Evolutionary conservation across 2,329 filamentous ascomycete species (phyloP).

Genomic region (Pyrenochaeta sp.): DNA sequence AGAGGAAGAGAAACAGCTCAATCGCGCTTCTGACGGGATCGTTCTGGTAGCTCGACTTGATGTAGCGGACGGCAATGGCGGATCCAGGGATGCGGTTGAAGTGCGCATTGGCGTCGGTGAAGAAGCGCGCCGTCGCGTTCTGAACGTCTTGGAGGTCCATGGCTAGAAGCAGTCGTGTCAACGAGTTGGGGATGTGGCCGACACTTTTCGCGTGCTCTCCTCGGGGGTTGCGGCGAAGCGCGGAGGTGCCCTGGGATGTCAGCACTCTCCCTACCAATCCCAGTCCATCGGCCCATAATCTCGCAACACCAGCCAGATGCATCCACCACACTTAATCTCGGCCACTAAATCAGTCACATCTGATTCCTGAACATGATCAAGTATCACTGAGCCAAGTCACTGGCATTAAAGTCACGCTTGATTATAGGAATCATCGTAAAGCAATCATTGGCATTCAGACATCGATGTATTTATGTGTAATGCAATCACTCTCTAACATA

Average conservation of each 20-base stretch:
- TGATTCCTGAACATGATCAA: too few relatives aligned
- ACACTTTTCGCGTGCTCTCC: slow-evolving; percentile 6
- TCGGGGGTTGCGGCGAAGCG: slow-evolving; percentile 33
- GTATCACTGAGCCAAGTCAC: background rate
- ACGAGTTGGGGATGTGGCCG: slow-evolving; percentile 2
- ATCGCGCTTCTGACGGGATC: slow-evolving; percentile 93
- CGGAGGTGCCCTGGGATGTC: slow-evolving; percentile 24
- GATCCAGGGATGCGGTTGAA: slow-evolving; percentile 95
- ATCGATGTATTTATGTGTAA: slow-evolving; percentile 42
- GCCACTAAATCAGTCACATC: background rate
- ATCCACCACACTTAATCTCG: slow-evolving; percentile 13
- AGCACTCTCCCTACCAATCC: too few relatives aligned
- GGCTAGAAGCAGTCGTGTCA: slow-evolving; percentile 6
- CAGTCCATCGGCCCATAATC: too few relatives aligned
- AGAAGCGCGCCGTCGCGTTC: slow-evolving; percentile 60
- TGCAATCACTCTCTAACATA: slow-evolving; percentile 49
- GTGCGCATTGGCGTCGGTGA: slow-evolving; percentile 64
- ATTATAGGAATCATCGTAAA: background rate
- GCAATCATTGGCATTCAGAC: slow-evolving; percentile 19
- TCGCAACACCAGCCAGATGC: too few relatives aligned
- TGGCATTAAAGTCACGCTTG: background rate
- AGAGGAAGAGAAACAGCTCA: slow-evolving; percentile 91
- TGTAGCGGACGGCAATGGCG: slow-evolving; percentile 91
- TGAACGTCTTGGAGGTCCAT: slow-evolving; percentile 67
- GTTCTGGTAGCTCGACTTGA: slow-evolving; percentile 96